Evolutionary conservation across 306 rosid genomes (phyloP), one percentile per base, ranked within the genome.

Genomic region (Echinosophora koreensis): DNA sequence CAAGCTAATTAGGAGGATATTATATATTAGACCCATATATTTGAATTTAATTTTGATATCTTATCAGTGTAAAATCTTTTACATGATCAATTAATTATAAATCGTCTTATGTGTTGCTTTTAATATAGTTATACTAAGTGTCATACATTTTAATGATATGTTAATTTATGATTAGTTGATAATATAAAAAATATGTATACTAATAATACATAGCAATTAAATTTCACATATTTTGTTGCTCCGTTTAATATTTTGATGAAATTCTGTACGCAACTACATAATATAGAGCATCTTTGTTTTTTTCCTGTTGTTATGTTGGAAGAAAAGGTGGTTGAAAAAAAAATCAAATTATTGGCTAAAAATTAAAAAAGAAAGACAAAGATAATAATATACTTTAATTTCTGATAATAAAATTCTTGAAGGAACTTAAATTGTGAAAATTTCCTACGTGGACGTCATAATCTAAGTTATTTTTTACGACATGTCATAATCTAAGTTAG

Each of bases 401-500:
- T 35, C 18, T 55, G 6, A 8, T 63, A 35, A 60, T 1, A 39
- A 17, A 37, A 17, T 38, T 16, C 13, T 46, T 68, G 28, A 67
- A 27, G 76, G 30, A 79, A 12, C 30, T 32, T 32, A 50, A 52
- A 52, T 13, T 5, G 15, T 32, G 32, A 66, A 63, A 17, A 42
- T 52, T 9, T 54, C 34, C 42, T 0, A 61, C 0, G 60, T 27
- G 16, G 46, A 30, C 3, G 32, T 30, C 32, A 30, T 30, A 2
- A 30, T 30, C 2, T 30, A 30, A 30, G 32, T 30, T 30, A 2
- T 30, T 30, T 30, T 30, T 30, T 1, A 30, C 32, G 32, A 30
- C 32, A 11, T 16, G 80, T 73, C 80, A 34, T 59, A 68, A 54
- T 78, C 78, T 16, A 81, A 80, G 70, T 11, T 46, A 58, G 76